These are phyloP conservation scores for Musa itinerans DNA, from an alignment of 176 grass and related monocot genomes.

Conservation along the genomic window DNA sequence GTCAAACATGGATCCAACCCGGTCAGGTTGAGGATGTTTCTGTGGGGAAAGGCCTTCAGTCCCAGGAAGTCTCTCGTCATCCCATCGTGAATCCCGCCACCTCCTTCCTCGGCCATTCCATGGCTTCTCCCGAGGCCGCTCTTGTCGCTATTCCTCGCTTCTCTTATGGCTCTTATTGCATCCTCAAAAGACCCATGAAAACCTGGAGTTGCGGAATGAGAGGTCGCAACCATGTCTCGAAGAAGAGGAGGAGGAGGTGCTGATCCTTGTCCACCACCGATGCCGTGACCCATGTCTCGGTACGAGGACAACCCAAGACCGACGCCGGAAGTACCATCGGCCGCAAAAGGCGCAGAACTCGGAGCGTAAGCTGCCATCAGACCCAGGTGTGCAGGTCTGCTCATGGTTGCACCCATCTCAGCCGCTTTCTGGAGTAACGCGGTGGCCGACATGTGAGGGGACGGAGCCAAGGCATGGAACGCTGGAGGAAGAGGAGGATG, in stretches of 20 bases:
- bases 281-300: conserved; percentile 9
- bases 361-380: conserved; percentile 45
- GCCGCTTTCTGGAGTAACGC: conserved; percentile 94
- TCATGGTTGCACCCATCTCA: conserved; percentile 87
- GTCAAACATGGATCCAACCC: conserved; percentile 49
- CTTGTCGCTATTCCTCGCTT: conserved; percentile 3
- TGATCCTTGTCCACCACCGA: not conserved
- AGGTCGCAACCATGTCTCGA: conserved; percentile 18
- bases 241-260: conserved; percentile 15
- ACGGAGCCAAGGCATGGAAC: not conserved
- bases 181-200: conserved; percentile 12
- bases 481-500: not conserved
- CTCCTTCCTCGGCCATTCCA: conserved; percentile 29
- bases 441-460: conserved; percentile 95
- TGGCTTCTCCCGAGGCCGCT: not conserved
- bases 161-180: conserved; percentile 10
- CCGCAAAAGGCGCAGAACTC: conserved; percentile 22
- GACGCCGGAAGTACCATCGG: conserved; percentile 14
- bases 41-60: conserved; percentile 51
- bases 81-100: conserved; percentile 14
- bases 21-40: conserved; percentile 66
- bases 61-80: conserved; percentile 90
- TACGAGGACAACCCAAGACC: conserved; percentile 8
- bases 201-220: not conserved
- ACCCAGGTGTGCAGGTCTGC: conserved; percentile 47